Evolutionary conservation across 1,284 basidiomycete species (phyloP), one percentile per base, ranked within the genome.

Genomic region (Marasmius tenuissimus): DNA sequence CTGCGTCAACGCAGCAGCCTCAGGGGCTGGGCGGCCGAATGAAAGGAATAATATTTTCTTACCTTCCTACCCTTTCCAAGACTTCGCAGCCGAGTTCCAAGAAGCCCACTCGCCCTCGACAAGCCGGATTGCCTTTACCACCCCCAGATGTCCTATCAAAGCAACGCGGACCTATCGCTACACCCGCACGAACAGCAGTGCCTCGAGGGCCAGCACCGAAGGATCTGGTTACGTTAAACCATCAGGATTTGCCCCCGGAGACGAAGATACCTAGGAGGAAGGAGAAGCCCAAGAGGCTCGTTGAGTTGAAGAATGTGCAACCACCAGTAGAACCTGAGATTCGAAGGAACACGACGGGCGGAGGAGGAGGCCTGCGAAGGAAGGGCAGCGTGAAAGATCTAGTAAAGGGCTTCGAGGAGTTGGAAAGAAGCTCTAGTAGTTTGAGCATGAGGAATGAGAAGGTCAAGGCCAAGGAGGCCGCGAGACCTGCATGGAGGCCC

Each of bases 341-440:
- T 39, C 75, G 73, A 22, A 72, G 85, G 62, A 74, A 83, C 67
- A 85, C 82, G 62, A 89, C 88, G 66, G 81, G 81, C 12, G 45
- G 6, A 18, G 45, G 6, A 18, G 45, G 45, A 47, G 45, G 45
- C 20, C 20, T 47, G 45, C 16, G 45, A 20, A 11, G 45, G 16
- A 47, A 47, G 45, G 79, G 80, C 58, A 90, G 88, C 67, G 89
- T 92, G 57, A 88, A 81, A 72, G 89, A 91, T 57, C 71, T 92
- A 59, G 83, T 91, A 53, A 78, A 74, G 69, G 81, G 77, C 45
- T 92, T 85, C 68, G 88, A 92, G 74, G 76, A 79, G 20, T 20
- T 34, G 52, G 52, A 54, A 33, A 33, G 27, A 51, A 27, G 34
- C 10, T 18, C 20, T 8, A 35, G 50, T 33, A 33, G 27, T 11